Evolutionary conservation across 768 basidiomycete genomes (phyloP).

Genomic region (Pulveroboletus sp.): DNA sequence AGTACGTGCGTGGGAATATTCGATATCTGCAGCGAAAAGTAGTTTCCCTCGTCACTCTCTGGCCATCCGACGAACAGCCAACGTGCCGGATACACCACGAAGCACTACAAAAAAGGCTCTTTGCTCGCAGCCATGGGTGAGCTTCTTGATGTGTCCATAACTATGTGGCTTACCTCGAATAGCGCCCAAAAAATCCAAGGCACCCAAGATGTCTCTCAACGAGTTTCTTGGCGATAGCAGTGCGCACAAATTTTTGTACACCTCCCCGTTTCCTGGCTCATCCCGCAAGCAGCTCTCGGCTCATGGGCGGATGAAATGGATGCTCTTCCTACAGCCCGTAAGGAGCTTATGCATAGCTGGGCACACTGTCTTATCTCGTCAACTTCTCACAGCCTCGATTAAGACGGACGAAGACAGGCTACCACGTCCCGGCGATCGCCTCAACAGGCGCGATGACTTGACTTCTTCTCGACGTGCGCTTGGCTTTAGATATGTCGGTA

Average conservation of each 20-base stretch:
- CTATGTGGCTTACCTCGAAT: conserved; percentile 6
- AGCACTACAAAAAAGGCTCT: conserved; percentile 12
- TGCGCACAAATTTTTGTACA: conserved; percentile 38
- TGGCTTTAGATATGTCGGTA: conserved; percentile 1
- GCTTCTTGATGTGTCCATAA: background rate
- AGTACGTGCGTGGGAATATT: conserved; percentile 28
- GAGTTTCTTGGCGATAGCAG: conserved; percentile 87
- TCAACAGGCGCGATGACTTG: conserved; percentile 61
- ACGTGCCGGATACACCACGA: conserved; percentile 5
- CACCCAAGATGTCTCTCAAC: conserved; percentile 88
- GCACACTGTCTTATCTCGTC: conserved; percentile 7
- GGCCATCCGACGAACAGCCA: conserved; percentile 5
- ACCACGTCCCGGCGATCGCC: conserved; percentile 50
- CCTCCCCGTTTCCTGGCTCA: conserved; percentile 9
- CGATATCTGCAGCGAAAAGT: conserved; percentile 11
- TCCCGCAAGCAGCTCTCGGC: conserved; percentile 56
- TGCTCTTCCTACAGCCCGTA: conserved; percentile 86
- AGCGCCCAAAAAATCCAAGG: conserved; percentile 84
- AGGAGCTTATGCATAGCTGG: conserved; percentile 32
- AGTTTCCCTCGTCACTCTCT: conserved; percentile 23
- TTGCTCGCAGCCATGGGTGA: conserved; percentile 25
- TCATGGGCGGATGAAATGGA: conserved; percentile 99
- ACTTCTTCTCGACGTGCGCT: conserved; percentile 55
- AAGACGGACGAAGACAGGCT: conserved; percentile 62
- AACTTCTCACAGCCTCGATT: conserved; percentile 50